Evolutionary conservation across 2,329 filamentous ascomycete genomes (phyloP).

Genomic region (Botrytis cinerea): DNA sequence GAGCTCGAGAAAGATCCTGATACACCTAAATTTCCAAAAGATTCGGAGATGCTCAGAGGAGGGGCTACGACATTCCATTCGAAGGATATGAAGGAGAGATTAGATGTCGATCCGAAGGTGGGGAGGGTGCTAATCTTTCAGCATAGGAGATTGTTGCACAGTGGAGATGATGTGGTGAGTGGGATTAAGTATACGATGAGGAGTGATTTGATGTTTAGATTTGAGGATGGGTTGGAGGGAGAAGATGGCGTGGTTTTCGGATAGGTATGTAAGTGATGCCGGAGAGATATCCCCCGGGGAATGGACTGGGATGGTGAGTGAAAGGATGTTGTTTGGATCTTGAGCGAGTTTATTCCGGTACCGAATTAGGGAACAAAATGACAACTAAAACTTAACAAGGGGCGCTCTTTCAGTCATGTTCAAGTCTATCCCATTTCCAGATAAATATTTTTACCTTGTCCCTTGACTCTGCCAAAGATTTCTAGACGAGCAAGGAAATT

Average conservation of each 20-base stretch:
- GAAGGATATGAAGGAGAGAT: constrained; percentile 44
- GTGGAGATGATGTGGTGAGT: constrained; percentile 53
- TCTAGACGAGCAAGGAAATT: neutral
- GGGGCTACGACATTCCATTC: constrained; percentile 59
- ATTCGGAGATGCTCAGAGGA: constrained; percentile 16
- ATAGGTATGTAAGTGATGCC: neutral
- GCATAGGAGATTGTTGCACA: constrained; percentile 53
- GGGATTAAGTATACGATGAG: constrained; percentile 60
- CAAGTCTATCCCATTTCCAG: neutral
- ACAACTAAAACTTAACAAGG: neutral
- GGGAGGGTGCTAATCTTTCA: constrained; percentile 64
- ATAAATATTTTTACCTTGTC: neutral
- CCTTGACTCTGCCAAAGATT: neutral
- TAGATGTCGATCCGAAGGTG: constrained; percentile 57
- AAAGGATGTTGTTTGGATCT: neutral
- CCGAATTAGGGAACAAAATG: neutral
- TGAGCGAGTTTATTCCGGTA: neutral
- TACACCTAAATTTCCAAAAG: neutral
- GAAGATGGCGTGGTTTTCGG: constrained; percentile 14
- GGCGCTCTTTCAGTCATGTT: neutral
- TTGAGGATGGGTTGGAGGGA: constrained; percentile 27
- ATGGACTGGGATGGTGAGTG: neutral
- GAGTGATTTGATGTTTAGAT: constrained; percentile 55
- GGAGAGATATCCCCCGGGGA: neutral
- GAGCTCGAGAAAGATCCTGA: constrained; percentile 41